These are phyloP conservation scores for Sphaerobolus stellatus DNA, from an alignment of 1,284 basidiomycete species.

Conservation along the genomic window DNA sequence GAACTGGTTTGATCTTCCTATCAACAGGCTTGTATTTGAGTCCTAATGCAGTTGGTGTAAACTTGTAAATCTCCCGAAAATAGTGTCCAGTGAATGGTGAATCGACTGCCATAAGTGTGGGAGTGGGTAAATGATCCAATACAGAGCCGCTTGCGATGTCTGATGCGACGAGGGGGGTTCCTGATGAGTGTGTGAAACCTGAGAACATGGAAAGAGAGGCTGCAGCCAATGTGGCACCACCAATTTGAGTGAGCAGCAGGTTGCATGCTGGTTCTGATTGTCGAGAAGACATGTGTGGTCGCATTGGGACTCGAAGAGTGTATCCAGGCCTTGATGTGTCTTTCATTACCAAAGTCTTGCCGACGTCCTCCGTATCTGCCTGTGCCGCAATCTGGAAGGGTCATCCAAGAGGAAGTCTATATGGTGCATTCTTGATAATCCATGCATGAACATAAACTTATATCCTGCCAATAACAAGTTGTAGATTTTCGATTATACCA, in stretches of 20 bases:
- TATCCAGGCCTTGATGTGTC: not conserved
- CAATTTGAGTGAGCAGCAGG: not conserved
- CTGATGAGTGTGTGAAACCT: not conserved
- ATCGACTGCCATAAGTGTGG: no score
- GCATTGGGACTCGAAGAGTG: not conserved
- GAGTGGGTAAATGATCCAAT: not conserved
- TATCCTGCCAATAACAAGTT: slow-evolving; percentile 15
- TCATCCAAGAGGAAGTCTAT: slow-evolving; percentile 16
- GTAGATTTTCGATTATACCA: slow-evolving; percentile 13
- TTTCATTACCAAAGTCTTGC: not conserved
- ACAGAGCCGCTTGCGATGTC: not conserved
- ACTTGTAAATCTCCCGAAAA: not conserved
- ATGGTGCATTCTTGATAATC: slow-evolving; percentile 19
- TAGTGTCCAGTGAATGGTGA: not conserved
- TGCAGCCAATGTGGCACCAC: not conserved
- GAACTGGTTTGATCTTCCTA: slow-evolving; percentile 25
- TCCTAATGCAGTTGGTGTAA: no score
- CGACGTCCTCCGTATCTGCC: not conserved
- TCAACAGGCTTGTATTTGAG: slow-evolving; percentile 22
- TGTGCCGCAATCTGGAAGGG: slow-evolving; percentile 17
- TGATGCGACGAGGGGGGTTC: no score
- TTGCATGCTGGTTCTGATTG: not conserved
- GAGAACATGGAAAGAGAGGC: not conserved
- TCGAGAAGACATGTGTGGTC: not conserved
- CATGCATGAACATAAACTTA: slow-evolving; percentile 23